Base-by-base conservation (phyloP, 2,329 filamentous ascomycete species). In the Zymoseptoria pseudotritici region DNA sequence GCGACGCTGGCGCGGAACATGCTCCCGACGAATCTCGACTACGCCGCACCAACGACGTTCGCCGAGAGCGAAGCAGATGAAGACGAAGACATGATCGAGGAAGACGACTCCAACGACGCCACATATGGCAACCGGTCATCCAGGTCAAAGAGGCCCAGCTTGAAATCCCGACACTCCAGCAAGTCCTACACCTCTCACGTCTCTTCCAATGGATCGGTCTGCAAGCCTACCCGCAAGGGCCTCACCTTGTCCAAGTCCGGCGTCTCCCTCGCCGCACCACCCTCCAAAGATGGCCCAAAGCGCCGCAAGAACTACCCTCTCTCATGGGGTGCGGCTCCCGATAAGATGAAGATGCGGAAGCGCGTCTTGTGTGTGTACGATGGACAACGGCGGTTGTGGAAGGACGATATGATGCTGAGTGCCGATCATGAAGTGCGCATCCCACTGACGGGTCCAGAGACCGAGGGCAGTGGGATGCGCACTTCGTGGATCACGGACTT, bases 391-490 rank as follows among this genome's bases (percentile, higher is more conserved):
- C 86, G 93, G 50, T 82, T 99, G 55, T 94, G 90, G 83, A 97
- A 97, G 79, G 94, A 99, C 72, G 94, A 99, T 77, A 94, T 97
- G 91, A 96, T 97, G 91, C 86, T 99, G 55, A 91, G 92, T 67
- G 91, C 89, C 17, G 91, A 96, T 69, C 92, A 94, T 70, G 94
- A 99, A 77, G 91, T 97, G 46, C 90, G 93, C 71, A 82, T 96
- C 74, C 86, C 86, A 74, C 82, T 97, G 62, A 72, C 72, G 19
- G 83, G 83, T 22, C 36, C 36, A 7, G 36, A 46, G 36, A 88
- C 84, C 24, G 88, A 90, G 71, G 68, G 78, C 20, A 26, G 22
- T 10, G n/a, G n/a, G n/a, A n/a, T n/a, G n/a, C n/a, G n/a, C n/a
- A n/a, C n/a, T n/a, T n/a, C 84, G 1, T 97, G 96, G 72, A 87